These are phyloP conservation scores for Mycosphaerelloides madeirae DNA, from an alignment of 2,329 filamentous ascomycete species.

Conservation along the genomic window DNA sequence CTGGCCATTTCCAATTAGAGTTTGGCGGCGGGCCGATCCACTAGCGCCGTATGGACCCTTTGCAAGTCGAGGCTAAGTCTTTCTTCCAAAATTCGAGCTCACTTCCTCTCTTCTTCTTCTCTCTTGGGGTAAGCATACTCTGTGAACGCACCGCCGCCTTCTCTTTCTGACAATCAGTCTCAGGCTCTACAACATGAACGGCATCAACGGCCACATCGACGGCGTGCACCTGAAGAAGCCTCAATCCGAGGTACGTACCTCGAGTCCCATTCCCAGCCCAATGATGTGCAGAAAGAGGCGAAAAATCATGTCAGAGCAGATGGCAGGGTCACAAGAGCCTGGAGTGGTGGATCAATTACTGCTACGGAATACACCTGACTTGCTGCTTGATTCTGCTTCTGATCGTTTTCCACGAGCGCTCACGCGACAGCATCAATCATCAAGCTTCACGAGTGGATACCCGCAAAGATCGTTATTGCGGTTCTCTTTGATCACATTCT, in stretches of 20 bases:
- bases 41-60: too few species aligned
- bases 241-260: constrained; percentile 31
- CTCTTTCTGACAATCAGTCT: constrained; percentile 6
- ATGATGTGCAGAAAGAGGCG: not conserved
- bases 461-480: not conserved
- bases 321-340: constrained; percentile 42
- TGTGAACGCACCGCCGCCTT: constrained; percentile 17
- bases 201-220: constrained; percentile 50
- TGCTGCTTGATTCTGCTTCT: too few species aligned
- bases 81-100: not conserved
- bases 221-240: constrained; percentile 24
- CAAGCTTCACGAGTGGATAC: not conserved
- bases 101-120: constrained; percentile 31
- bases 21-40: too few species aligned
- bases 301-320: constrained; percentile 15
- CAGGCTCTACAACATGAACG: constrained; percentile 63
- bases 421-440: not conserved
- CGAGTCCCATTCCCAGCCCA: not conserved
- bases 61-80: too few species aligned
- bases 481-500: not conserved
- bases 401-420: constrained; percentile 53
- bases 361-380: too few species aligned
- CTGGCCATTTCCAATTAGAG: too few species aligned
- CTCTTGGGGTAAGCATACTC: constrained; percentile 44
- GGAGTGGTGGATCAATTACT: too few species aligned